Percentiles rank a stretch among this genome's conserved stretches.
These are phyloP conservation scores for Pseudonectria buxi DNA, from an alignment of 2,329 filamentous ascomycete species.

Conservation along the genomic window DNA sequence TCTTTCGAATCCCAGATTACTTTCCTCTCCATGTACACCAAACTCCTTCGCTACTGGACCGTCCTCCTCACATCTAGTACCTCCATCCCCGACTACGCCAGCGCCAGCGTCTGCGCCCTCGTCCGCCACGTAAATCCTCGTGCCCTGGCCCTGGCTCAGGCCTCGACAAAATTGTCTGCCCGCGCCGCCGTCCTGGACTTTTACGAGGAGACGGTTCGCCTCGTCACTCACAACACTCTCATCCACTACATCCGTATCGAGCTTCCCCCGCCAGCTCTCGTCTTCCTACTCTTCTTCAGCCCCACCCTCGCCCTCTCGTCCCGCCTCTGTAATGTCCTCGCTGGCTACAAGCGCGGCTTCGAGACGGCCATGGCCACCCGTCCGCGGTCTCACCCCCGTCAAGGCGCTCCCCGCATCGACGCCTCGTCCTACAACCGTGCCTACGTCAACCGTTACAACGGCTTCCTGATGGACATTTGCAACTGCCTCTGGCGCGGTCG, in stretches of 20 bases:
- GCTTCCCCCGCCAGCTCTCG: slow-evolving; percentile 58
- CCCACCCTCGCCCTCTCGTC: slow-evolving; percentile 57
- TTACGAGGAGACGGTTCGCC: slow-evolving; percentile 53
- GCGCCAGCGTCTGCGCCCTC: slow-evolving; percentile 34
- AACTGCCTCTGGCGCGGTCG: slow-evolving; percentile 75
- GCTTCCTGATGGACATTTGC: slow-evolving; percentile 79
- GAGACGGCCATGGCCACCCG: slow-evolving; percentile 51
- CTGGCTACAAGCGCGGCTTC: slow-evolving; percentile 67
- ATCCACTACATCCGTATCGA: slow-evolving; percentile 55
- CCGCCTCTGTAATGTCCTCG: slow-evolving; percentile 62
- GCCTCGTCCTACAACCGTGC: slow-evolving; percentile 45
- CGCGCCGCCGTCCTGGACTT: slow-evolving; percentile 61
- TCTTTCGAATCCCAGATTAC: slow-evolving; percentile 46
- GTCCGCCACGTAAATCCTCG: slow-evolving; percentile 48
- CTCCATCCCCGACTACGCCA: slow-evolving; percentile 28
- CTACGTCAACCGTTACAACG: slow-evolving; percentile 68
- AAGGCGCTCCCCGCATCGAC: slow-evolving; percentile 27
- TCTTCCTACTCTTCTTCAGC: slow-evolving; percentile 67
- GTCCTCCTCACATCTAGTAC: slow-evolving; percentile 36
- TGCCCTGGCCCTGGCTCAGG: slow-evolving; percentile 53
- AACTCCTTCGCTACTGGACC: slow-evolving; percentile 56
- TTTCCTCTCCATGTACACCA: slow-evolving; percentile 61
- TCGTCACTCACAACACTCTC: slow-evolving; percentile 46
- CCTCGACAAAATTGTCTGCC: slow-evolving; percentile 34
- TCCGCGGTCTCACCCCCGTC: background rate